Base-by-base conservation (phyloP, 2,329 filamentous ascomycete species). In the Ceratocystis diversiconidia region DNA sequence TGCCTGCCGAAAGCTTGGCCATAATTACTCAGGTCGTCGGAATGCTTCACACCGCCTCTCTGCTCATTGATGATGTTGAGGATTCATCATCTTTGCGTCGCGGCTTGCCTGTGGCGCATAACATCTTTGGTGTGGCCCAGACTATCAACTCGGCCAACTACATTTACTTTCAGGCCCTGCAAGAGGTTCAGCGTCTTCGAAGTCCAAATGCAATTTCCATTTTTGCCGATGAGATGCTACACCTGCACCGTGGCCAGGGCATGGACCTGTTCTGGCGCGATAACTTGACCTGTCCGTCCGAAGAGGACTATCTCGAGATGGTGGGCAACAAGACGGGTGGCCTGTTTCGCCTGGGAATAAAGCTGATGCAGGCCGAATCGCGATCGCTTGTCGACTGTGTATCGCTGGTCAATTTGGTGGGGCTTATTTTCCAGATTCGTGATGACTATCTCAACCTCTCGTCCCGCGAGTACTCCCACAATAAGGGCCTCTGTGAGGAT, bases 401-500 rank as follows among this genome's bases (percentile, higher is more conserved):
- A 43, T 87, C 90, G 19, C 84, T 99, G 19, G 89, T 95, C 72
- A 95, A 91, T 75, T 79, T 90, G 41, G 84, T 95, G 66, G 90
- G 90, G 41, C 83, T 94, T 65, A 85, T 94, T 74, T 95, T 91
- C 79, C 90, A 95, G 75, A 94, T 95, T 76, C 84, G 89, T 71
- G 89, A 92, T 78, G 94, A 99, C 80, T 96, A 96, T 77, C 85
- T 91, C 75, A 97, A 97, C 74, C 84, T 99, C 55, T 83, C 81
- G 36, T 83, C 80, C 19, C 78, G 77, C n/a, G 80, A 85, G 72
- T 96, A 96, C 79, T 86, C 85, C 46, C 80, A 87, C 69, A 92
- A 95, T 75, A 97, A 97, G 78, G 94, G 92, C 62, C 83, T 96
- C 70, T 95, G 90, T 75, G 92, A 97, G 78, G 94, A 97, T 75